Conservation (phyloP, 306 rosid species). For the Quercus berberidifolia region DNA sequence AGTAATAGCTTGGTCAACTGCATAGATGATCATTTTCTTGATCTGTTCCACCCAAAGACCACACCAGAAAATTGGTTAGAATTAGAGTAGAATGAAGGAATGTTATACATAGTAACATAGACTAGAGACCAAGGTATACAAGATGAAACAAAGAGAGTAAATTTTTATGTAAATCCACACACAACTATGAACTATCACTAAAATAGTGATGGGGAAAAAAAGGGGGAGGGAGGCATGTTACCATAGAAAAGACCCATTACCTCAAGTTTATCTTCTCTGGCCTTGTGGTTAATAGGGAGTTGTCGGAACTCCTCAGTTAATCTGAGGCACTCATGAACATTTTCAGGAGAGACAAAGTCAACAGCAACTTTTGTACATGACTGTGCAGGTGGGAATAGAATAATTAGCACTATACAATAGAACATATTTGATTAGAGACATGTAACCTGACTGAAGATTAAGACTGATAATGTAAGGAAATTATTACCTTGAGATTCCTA, state of each 20-base stretch:
- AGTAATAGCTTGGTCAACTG: constrained; percentile 48
- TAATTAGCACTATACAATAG: neutral
- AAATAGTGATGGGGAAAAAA: neutral
- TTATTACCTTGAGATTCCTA: constrained; percentile 70
- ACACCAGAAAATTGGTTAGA: neutral
- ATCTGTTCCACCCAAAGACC: constrained; percentile 48
- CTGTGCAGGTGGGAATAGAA: constrained; percentile 30
- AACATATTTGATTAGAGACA: neutral
- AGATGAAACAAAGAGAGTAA: neutral
- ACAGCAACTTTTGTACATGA: constrained; percentile 85
- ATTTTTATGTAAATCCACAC: neutral
- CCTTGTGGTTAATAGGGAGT: constrained; percentile 73
- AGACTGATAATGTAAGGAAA: constrained; percentile 1
- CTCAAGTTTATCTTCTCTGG: constrained; percentile 90
- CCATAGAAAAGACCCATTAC: constrained; percentile 25
- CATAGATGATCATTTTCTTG: constrained; percentile 75
- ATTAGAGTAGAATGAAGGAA: neutral
- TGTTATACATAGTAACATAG: neutral
- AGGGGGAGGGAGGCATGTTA: neutral
- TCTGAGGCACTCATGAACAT: constrained; percentile 66
- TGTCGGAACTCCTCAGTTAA: constrained; percentile 64
- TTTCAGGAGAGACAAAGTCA: constrained; percentile 84
- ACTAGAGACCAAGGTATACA: neutral
- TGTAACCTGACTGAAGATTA: neutral
- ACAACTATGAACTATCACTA: neutral